Evolutionary conservation across 768 basidiomycete species (phyloP), one percentile per base, ranked within the genome.

Genomic region (Phallus indusiatus): DNA sequence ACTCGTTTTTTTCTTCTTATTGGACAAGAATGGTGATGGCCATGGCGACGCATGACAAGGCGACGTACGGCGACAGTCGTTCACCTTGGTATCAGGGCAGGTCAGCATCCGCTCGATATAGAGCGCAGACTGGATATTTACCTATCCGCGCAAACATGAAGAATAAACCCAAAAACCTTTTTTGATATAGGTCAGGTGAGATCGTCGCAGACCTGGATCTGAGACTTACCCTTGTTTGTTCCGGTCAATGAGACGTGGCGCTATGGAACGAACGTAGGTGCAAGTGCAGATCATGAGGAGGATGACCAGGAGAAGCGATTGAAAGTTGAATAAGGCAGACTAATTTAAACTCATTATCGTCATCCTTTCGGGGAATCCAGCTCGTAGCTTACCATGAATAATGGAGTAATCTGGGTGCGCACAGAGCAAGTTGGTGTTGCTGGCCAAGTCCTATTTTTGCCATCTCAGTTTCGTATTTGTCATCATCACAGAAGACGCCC

Each of bases 321-420:
- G 88, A 69, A 99, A 99, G 75, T 97, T 95, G 84, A 98, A 97
- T 21, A 99, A 80, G 1, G 96, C 96, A 28, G 95, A 94, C 86
- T 88, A 68, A 37, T 37, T 42, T 42, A n/a, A n/a, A n/a, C 2
- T 16, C 36, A 37, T 8, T 42, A 42, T n/a, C 9, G n/a, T 12
- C 42, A 12, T 42, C 4, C 12, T 2, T 11, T 42, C n/a, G 12
- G 9, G 9, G 12, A 42, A 42, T 7, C 28, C 12, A 42, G 9
- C n/a, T n/a, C 9, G n/a, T n/a, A 12, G 12, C 42, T 4, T 42
- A 42, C 42, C 42, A 42, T 42, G 42, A 10, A 8, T 8, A n/a
- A 42, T 42, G 42, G 28, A 28, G 14, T 5, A 12, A n/a, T 42
- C n/a, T 14, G 9, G 42, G 2, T 5, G 42, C 9, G 16, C 8